Conservation (phyloP, 441 rosid genomes). For the Populus hybrid region DNA sequence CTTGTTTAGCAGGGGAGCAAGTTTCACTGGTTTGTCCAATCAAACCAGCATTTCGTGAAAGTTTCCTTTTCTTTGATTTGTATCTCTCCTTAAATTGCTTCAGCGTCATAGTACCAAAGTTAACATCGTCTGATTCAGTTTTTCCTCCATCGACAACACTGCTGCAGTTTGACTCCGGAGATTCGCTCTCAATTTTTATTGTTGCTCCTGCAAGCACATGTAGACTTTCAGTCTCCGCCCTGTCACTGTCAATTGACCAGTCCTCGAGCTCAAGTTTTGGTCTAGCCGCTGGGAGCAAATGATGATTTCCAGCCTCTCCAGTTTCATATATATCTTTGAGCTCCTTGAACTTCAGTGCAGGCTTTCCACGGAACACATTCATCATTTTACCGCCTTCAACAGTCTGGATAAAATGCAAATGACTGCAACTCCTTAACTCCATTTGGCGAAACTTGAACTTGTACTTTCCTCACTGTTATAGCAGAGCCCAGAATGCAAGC, state of each 20-base stretch:
- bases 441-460: conserved; percentile 19
- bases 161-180: conserved; percentile 10
- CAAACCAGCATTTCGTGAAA: conserved; percentile 9
- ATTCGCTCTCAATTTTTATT: conserved; percentile 13
- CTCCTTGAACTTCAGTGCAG: conserved; percentile 40
- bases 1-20: conserved; percentile 26
- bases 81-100: conserved; percentile 47
- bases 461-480: neutral
- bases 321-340: conserved; percentile 39
- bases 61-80: conserved; percentile 57
- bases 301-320: conserved; percentile 10
- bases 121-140: conserved; percentile 28
- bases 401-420: conserved; percentile 43
- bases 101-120: conserved; percentile 45
- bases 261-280: conserved; percentile 27
- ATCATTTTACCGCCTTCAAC: conserved; percentile 33
- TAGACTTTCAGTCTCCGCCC: conserved; percentile 26
- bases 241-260: conserved; percentile 16
- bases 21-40: conserved; percentile 16
- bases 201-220: conserved; percentile 13
- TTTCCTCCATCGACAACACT: conserved; percentile 17
- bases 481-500: neutral
- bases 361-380: conserved; percentile 39
- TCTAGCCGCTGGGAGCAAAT: conserved; percentile 17
- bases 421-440: conserved; percentile 46